Conservation (phyloP, 192 early-diverging fungal species). For the Pilaira anomala region DNA sequence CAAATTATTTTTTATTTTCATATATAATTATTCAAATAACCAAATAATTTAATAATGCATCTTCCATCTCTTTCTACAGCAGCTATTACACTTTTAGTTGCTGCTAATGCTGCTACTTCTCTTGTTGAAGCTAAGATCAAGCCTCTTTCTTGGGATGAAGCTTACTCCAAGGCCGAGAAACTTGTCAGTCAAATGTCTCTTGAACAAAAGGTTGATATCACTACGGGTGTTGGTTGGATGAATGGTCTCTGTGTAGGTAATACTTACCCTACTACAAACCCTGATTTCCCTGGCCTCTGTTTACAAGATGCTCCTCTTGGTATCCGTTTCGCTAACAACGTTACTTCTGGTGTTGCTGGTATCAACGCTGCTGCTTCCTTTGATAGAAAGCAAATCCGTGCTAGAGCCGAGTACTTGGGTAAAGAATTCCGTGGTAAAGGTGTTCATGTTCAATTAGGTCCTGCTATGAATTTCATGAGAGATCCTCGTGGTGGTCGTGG, state of each 20-base stretch:
- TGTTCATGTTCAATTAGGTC: constrained; percentile 55
- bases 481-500: constrained; percentile 24
- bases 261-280: constrained; percentile 33
- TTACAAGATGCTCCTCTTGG: constrained; percentile 27
- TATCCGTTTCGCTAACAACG: constrained; percentile 40
- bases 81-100: neutral
- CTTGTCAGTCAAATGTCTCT: constrained; percentile 38
- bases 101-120: neutral
- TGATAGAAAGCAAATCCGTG: constrained; percentile 44
- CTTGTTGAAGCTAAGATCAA: neutral
- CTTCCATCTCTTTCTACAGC: constrained; percentile 6
- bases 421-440: constrained; percentile 56
- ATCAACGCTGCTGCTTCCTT: constrained; percentile 63
- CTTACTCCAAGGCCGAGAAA: constrained; percentile 21
- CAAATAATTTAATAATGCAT: constrained; percentile 1
- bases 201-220: constrained; percentile 47
- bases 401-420: constrained; percentile 47
- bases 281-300: constrained; percentile 47
- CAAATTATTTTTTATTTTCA: too few species aligned
- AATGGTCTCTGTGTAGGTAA: constrained; percentile 50
- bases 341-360: constrained; percentile 44
- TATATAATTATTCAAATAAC: too few species aligned
- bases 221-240: constrained; percentile 46
- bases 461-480: constrained; percentile 29
- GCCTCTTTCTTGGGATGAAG: constrained; percentile 22